Conservation (phyloP, 108 stramenopile species). For the Skeletonema costatum region DNA sequence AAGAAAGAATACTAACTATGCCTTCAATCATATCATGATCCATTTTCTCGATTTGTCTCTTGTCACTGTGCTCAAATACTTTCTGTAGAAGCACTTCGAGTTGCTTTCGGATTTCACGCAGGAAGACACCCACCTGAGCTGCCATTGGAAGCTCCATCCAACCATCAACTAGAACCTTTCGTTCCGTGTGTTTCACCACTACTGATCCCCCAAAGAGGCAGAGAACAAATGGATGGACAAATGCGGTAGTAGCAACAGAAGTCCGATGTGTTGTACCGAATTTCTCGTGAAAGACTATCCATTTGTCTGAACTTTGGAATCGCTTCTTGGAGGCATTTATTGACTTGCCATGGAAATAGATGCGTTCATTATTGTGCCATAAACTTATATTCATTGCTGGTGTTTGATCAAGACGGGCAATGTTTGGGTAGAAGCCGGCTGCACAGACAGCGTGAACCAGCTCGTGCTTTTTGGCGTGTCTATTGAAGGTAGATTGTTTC, state of each 20-base stretch:
- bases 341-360: constrained; percentile 68
- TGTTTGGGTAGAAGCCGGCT: constrained; percentile 95
- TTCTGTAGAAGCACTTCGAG: constrained; percentile 18
- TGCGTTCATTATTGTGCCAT: constrained; percentile 54
- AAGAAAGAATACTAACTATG: constrained; percentile 7
- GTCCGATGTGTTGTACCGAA: constrained; percentile 69
- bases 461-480: constrained; percentile 38
- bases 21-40: constrained; percentile 12
- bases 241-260: constrained; percentile 60
- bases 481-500: constrained; percentile 41
- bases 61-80: constrained; percentile 19
- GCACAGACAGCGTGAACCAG: constrained; percentile 85
- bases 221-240: constrained; percentile 65
- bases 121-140: constrained; percentile 69
- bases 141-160: constrained; percentile 74
- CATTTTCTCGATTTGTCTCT: constrained; percentile 7
- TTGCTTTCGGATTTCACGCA: constrained; percentile 49
- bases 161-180: constrained; percentile 65
- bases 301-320: constrained; percentile 14
- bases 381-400: constrained; percentile 16
- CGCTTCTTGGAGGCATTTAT: constrained; percentile 53
- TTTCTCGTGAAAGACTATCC: constrained; percentile 79
- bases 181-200: constrained; percentile 59
- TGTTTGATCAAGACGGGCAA: constrained; percentile 60
- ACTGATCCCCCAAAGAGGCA: constrained; percentile 68